A percentile compares a stretch with the other conserved stretches of the same genome.
phyloP scores from a whole-genome alignment of 2,329 filamentous ascomycete species.

The Dactylellina sp. region DNA sequence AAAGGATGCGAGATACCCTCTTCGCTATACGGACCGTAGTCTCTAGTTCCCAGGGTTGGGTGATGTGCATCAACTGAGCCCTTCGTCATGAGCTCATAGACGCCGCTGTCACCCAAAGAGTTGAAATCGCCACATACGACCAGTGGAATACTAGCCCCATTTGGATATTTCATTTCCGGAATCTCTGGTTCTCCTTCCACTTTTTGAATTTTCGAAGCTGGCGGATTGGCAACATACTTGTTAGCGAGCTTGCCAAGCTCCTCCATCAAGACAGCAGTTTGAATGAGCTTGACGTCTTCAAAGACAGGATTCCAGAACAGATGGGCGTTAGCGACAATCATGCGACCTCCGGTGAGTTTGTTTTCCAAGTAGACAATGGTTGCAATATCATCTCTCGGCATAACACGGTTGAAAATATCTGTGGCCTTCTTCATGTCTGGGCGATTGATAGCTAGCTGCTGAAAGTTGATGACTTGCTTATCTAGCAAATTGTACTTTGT shows the following conservation, averaged over 20 bases:
- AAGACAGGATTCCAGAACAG: slow-evolving; percentile 92
- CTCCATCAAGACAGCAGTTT: slow-evolving; percentile 95
- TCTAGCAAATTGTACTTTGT: slow-evolving; percentile 94
- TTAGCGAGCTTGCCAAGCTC: slow-evolving; percentile 87
- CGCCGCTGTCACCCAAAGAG: slow-evolving; percentile 84
- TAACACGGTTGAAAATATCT: slow-evolving; percentile 97
- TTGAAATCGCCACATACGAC: slow-evolving; percentile 97
- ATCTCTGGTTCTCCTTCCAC: slow-evolving; percentile 65
- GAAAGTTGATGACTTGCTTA: slow-evolving; percentile 93
- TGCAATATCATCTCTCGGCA: slow-evolving; percentile 97
- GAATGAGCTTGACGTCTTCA: slow-evolving; percentile 94
- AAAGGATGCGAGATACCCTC: slow-evolving; percentile 96
- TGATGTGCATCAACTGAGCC: slow-evolving; percentile 83
- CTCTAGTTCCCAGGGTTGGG: slow-evolving; percentile 79
- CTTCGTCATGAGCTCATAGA: slow-evolving; percentile 87
- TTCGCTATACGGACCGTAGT: slow-evolving; percentile 92
- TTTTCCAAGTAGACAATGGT: slow-evolving; percentile 94
- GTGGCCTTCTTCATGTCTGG: slow-evolving; percentile 97
- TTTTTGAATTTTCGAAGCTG: slow-evolving; percentile 52
- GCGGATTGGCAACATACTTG: slow-evolving; percentile 72
- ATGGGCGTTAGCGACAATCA: slow-evolving; percentile 94
- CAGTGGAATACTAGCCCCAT: slow-evolving; percentile 87
- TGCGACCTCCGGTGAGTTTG: slow-evolving; percentile 83
- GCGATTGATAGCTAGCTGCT: slow-evolving; percentile 89
- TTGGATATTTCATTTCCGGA: slow-evolving; percentile 77